Evolutionary conservation across 23 red algal genomes (phyloP).

Genomic region (Gracilaria gracilis): DNA sequence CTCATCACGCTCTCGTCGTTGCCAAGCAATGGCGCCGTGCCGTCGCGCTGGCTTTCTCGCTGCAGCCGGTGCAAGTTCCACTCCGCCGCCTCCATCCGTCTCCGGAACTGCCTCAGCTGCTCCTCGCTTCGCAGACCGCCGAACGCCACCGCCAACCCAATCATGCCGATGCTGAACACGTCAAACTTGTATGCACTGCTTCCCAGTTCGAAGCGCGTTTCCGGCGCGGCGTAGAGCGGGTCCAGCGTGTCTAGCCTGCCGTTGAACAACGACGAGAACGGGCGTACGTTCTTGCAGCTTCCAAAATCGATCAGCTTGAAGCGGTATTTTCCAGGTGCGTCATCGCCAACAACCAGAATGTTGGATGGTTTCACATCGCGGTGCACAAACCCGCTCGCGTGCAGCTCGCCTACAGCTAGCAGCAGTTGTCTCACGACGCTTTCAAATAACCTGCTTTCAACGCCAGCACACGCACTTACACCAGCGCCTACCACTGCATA

Average conservation of each 20-base stretch:
- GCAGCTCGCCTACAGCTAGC: conserved; percentile 61
- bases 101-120: conserved; percentile 36
- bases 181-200: conserved; percentile 61
- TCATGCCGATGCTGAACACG: conserved; percentile 85
- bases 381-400: conserved; percentile 77
- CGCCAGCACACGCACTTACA: background rate
- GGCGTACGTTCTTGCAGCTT: conserved; percentile 53
- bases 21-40: background rate
- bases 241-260: conserved; percentile 68
- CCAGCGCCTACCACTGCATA: conserved; percentile 28
- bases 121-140: conserved; percentile 29
- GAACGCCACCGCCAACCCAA: conserved; percentile 63
- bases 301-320: conserved; percentile 90
- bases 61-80: conserved; percentile 46
- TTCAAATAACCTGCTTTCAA: conserved; percentile 30
- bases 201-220: conserved; percentile 39
- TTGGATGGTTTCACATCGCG: conserved; percentile 87
- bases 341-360: conserved; percentile 51
- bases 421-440: conserved; percentile 59
- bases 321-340: background rate
- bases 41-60: background rate
- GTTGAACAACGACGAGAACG: conserved; percentile 7
- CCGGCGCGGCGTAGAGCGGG: conserved; percentile 84
- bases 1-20: background rate
- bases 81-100: conserved; percentile 39